Evolutionary conservation across 768 basidiomycete species (phyloP).

Genomic region (Sarcodon sp.): DNA sequence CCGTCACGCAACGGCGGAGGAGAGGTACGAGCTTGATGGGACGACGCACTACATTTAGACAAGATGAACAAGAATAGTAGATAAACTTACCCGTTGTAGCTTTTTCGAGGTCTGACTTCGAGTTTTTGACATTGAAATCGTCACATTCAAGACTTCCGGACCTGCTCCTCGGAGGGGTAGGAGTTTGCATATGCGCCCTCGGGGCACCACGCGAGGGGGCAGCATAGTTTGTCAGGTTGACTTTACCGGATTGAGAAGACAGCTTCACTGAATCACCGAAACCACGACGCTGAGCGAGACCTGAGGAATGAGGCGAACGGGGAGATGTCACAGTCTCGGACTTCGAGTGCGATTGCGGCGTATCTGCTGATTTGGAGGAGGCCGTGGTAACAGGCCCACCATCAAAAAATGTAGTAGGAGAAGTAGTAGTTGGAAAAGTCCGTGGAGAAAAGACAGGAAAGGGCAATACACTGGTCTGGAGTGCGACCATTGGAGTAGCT

Average conservation of each 20-base stretch:
- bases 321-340: background rate
- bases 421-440: background rate
- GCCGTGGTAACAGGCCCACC: slow-evolving; percentile 2
- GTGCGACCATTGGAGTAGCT: slow-evolving; percentile 7
- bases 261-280: background rate
- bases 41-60: background rate
- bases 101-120: no score
- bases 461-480: background rate
- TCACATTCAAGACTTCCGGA: background rate
- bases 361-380: slow-evolving; percentile 4
- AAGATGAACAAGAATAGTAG: background rate
- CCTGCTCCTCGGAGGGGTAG: background rate
- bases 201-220: background rate
- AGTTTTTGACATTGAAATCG: no score
- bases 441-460: background rate
- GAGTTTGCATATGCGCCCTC: background rate
- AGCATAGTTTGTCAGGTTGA: no score
- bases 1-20: background rate
- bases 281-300: background rate
- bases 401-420: background rate
- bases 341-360: slow-evolving; percentile 3
- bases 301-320: background rate
- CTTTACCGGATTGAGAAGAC: background rate
- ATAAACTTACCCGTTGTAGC: background rate
- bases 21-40: background rate